A percentile compares a stretch with the other conserved stretches of the same genome.
These are phyloP conservation scores for Yamadazyma dendronema DNA, from an alignment of 1,139 yeast genomes.

Conservation along the genomic window DNA sequence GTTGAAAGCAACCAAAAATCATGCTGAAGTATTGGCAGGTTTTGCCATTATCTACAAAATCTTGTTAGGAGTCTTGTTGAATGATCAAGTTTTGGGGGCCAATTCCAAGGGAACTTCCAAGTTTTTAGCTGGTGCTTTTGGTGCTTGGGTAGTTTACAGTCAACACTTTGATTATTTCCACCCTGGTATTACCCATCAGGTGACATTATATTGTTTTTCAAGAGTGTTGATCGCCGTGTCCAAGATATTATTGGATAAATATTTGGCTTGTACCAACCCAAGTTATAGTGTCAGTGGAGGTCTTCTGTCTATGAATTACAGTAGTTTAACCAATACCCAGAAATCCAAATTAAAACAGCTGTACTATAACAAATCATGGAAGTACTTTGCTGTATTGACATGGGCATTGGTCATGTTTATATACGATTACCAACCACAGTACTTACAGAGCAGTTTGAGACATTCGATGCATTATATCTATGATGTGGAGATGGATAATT, in stretches of 20 bases:
- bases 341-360: conserved; percentile 32
- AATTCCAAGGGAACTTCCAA: conserved; percentile 32
- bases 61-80: conserved; percentile 28
- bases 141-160: conserved; percentile 66
- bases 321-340: conserved; percentile 30
- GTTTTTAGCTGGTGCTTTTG: conserved; percentile 62
- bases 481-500: conserved; percentile 48
- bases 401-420: conserved; percentile 80
- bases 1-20: conserved; percentile 58
- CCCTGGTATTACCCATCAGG: conserved; percentile 55
- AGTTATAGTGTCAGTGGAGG: conserved; percentile 22
- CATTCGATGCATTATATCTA: conserved; percentile 74
- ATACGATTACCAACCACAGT: conserved; percentile 61
- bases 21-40: conserved; percentile 63
- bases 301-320: conserved; percentile 14
- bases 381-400: conserved; percentile 60
- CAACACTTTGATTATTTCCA: conserved; percentile 49
- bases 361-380: conserved; percentile 54
- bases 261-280: conserved; percentile 39
- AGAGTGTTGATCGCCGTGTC: conserved; percentile 55
- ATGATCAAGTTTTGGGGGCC: conserved; percentile 37
- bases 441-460: conserved; percentile 65
- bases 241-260: conserved; percentile 43
- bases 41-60: conserved; percentile 65
- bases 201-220: conserved; percentile 61